Evolutionary conservation across 768 basidiomycete genomes (phyloP).

Genomic region (Boletus reticuloceps): DNA sequence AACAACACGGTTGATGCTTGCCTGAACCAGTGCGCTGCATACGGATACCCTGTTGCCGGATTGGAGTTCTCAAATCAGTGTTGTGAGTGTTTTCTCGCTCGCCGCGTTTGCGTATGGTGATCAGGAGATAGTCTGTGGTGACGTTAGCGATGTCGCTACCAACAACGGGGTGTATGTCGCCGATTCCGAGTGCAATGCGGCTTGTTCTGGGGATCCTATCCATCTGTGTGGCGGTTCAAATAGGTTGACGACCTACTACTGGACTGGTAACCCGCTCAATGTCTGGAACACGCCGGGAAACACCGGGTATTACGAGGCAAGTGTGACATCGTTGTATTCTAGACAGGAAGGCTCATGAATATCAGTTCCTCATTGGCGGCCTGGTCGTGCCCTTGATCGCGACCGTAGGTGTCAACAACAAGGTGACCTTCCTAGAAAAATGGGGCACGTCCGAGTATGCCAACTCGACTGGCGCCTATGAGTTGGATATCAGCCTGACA

Average conservation of each 20-base stretch:
- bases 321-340: conserved; percentile 12
- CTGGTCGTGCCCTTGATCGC: conserved; percentile 71
- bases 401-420: conserved; percentile 78
- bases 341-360: background rate
- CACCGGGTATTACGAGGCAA: conserved; percentile 69
- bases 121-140: conserved; percentile 60
- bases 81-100: conserved; percentile 39
- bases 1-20: conserved; percentile 69
- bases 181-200: conserved; percentile 40
- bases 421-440: conserved; percentile 79
- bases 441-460: conserved; percentile 55
- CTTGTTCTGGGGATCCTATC: conserved; percentile 69
- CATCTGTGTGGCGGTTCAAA: conserved; percentile 65
- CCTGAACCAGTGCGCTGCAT: conserved; percentile 63
- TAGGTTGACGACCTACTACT: conserved; percentile 53
- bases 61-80: conserved; percentile 72
- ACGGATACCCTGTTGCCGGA: conserved; percentile 70
- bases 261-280: conserved; percentile 47
- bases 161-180: conserved; percentile 33
- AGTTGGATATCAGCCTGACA: conserved; percentile 63
- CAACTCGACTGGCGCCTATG: conserved; percentile 78
- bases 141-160: conserved; percentile 48
- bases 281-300: conserved; percentile 65
- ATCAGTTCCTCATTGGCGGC: conserved; percentile 49
- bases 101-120: background rate